A percentile compares a stretch with the other conserved stretches of the same genome.
Conservation (phyloP, 148 eudicot genomes). For the Cornus kousa region DNA sequence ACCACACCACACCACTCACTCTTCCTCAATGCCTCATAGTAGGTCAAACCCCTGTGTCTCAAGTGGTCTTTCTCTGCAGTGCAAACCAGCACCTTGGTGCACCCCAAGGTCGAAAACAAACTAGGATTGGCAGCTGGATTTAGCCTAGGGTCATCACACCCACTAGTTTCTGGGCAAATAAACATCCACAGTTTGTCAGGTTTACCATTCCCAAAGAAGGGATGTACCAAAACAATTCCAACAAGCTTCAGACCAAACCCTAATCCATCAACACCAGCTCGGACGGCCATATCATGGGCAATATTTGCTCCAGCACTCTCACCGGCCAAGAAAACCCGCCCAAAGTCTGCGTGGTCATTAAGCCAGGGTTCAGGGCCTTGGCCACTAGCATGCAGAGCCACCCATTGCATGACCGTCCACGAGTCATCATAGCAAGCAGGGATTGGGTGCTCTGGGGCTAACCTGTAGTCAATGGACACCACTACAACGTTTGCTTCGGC, state of each 20-base stretch:
- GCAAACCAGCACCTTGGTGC: slow-evolving; percentile 34
- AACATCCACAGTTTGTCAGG: slow-evolving; percentile 31
- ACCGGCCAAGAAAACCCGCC: slow-evolving; percentile 24
- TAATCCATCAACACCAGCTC: slow-evolving; percentile 9
- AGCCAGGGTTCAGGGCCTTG: slow-evolving; percentile 33
- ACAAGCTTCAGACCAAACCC: neutral
- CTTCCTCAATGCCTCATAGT: slow-evolving; percentile 31
- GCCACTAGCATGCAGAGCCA: slow-evolving; percentile 9
- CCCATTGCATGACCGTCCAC: slow-evolving; percentile 27
- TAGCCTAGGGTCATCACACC: slow-evolving; percentile 35
- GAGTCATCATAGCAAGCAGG: slow-evolving; percentile 17
- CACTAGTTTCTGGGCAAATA: slow-evolving; percentile 21
- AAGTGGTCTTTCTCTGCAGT: slow-evolving; percentile 44
- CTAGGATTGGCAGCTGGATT: slow-evolving; percentile 36
- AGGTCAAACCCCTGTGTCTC: slow-evolving; percentile 28
- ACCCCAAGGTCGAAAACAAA: slow-evolving; percentile 17
- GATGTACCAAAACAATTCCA: slow-evolving; percentile 28
- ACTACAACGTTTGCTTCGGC: slow-evolving; percentile 12
- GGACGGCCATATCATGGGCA: slow-evolving; percentile 19
- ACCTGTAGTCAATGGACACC: slow-evolving; percentile 34
- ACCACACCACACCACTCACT: slow-evolving; percentile 42
- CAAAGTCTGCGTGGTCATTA: slow-evolving; percentile 24
- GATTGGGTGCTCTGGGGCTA: slow-evolving; percentile 29
- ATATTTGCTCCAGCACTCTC: slow-evolving; percentile 45
- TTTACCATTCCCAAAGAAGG: slow-evolving; percentile 23